Conservation (phyloP, 352 stramenopile species). For the Globisporangium nagaii region DNA sequence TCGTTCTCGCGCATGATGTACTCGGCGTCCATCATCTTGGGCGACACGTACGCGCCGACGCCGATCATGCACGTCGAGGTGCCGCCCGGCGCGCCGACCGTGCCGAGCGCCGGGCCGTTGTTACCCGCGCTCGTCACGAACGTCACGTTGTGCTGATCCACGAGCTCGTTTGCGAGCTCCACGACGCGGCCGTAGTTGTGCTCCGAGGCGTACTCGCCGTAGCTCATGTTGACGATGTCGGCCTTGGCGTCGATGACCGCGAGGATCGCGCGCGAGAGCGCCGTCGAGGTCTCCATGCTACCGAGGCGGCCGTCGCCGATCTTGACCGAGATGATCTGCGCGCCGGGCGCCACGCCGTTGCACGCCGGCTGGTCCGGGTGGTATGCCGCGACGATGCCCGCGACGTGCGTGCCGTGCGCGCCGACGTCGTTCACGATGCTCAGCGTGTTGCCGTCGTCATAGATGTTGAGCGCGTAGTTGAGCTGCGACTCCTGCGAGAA, state of each 20-base stretch:
- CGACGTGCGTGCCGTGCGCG: slow-evolving; percentile 95
- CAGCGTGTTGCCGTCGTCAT: slow-evolving; percentile 89
- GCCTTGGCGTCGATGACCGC: slow-evolving; percentile 83
- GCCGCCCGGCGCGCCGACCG: slow-evolving; percentile 89
- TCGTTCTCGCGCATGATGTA: slow-evolving; percentile 87
- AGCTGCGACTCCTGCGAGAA: slow-evolving; percentile 91
- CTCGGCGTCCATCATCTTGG: slow-evolving; percentile 90
- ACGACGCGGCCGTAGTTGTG: slow-evolving; percentile 88
- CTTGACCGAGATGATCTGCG: slow-evolving; percentile 92
- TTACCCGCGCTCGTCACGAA: slow-evolving; percentile 95
- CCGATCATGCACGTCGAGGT: slow-evolving; percentile 86
- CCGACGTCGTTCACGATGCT: slow-evolving; percentile 92
- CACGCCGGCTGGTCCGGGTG: slow-evolving; percentile 80
- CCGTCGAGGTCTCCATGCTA: slow-evolving; percentile 92
- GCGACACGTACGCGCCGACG: slow-evolving; percentile 94
- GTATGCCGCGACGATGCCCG: slow-evolving; percentile 91
- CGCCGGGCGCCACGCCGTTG: slow-evolving; percentile 92
- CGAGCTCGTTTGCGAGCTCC: slow-evolving; percentile 86
- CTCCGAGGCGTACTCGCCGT: slow-evolving; percentile 90
- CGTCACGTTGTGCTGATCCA: slow-evolving; percentile 90
- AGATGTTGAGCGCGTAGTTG: slow-evolving; percentile 95
- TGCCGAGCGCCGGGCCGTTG: slow-evolving; percentile 93
- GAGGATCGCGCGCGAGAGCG: slow-evolving; percentile 87
- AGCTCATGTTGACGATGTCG: slow-evolving; percentile 97
- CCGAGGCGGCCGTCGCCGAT: slow-evolving; percentile 93